Conservation (phyloP, 345 rosid species). For the Viola odorata region DNA sequence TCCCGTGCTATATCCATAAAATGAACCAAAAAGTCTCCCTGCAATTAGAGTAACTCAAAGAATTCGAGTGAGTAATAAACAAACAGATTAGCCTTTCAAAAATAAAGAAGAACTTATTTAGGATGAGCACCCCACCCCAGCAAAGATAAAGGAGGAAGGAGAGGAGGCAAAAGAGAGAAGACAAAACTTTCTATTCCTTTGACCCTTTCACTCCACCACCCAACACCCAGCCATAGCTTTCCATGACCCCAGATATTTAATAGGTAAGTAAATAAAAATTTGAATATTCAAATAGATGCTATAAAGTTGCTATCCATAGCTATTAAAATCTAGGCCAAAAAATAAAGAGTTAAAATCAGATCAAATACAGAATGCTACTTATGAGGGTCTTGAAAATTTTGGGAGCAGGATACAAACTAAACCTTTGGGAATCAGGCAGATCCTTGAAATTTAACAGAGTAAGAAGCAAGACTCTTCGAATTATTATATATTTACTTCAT, state of each 20-base stretch:
- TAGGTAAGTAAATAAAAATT: not conserved
- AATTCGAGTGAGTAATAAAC: not conserved
- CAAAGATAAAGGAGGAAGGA: not conserved
- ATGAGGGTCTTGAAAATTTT: not conserved
- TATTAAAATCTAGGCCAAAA: not conserved
- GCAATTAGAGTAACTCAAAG: slow-evolving; percentile 11
- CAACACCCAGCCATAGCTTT: not conserved
- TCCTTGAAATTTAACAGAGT: not conserved
- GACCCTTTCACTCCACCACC: not conserved
- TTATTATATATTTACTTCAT: too few species aligned
- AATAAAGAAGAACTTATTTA: not conserved
- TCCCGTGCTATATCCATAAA: slow-evolving; percentile 98
- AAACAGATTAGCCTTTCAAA: not conserved
- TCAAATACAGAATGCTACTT: not conserved
- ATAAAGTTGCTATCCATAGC: not conserved
- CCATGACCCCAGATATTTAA: not conserved
- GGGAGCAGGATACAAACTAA: not conserved
- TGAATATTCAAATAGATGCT: not conserved
- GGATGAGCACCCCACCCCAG: not conserved
- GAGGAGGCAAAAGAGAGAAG: not conserved
- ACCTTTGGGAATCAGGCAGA: slow-evolving; percentile 6
- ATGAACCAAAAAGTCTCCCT: slow-evolving; percentile 98
- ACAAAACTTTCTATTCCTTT: not conserved
- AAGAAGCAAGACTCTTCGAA: too few species aligned
- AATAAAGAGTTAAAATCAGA: not conserved